Base-by-base conservation (phyloP, 768 basidiomycete genomes). In the Hericium alpestre region DNA sequence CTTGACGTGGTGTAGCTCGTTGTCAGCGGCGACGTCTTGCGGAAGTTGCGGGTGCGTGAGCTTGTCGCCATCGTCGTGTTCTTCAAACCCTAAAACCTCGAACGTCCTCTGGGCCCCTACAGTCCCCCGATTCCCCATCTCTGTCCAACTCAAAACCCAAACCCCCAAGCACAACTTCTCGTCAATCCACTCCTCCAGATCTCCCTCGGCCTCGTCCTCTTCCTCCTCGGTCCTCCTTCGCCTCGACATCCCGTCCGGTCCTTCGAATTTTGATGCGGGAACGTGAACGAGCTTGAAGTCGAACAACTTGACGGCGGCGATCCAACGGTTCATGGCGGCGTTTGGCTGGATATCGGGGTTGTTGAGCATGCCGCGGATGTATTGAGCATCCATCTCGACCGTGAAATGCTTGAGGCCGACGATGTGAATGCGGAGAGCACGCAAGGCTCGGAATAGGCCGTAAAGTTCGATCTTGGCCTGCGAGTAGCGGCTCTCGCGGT, bases 301-400 rank as follows among this genome's bases (percentile, higher is more conserved):
- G 56, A 73, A 76, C 0, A 74, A 55, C 0, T 71, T 63, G 13
- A 78, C 75, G 0, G 61, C 68, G 0, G 68, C 67, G 38, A 78
- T 74, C 76, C 76, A 78, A 8, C 71, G 51, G 46, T 77, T 77
- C 2, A 75, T 67, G 0, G 69, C 58, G 2, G 71, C 66, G 39
- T 66, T 73, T 0, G 74, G 74, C 3, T 71, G 67, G 0, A 72
- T 58, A 23, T 74, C 71, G 0, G 72, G 73, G 37, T 73, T 71
- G 25, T 71, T 70, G 0, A 76, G 54, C 73, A 75, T 76, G 0
- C 71, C 74, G 22, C 66, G 63, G 37, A 76, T 67, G 55, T 73
- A 77, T 5, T 65, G 61, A 0, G 73, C 72, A 53, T 76, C 72
- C 1, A 73, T 69, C 56, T 75, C 70, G 70, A 58, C 20, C 8